Evolutionary conservation across 2,329 filamentous ascomycete genomes (phyloP), one percentile per base, ranked within the genome.

Genomic region (Alternaria brassicicola): DNA sequence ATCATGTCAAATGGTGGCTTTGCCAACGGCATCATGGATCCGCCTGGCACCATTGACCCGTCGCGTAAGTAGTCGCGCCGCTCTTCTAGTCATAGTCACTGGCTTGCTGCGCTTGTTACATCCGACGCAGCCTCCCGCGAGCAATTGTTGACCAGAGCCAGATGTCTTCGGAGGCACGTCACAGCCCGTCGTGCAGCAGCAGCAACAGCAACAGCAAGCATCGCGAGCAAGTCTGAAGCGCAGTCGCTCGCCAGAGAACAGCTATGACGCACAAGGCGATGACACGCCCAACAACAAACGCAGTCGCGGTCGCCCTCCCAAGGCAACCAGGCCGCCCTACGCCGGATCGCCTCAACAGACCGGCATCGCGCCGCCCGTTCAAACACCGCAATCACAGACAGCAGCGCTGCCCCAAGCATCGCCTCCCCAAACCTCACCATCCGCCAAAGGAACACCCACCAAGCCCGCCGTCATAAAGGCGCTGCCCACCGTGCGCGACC

Each of bases 401-500:
- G 77, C 82, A 61, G 68, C 78, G 39, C 74, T 83, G 38, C 79
- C 82, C 36, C 81, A 83, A 55, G 71, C 73, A 8, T 86, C 85
- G 19, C 85, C 86, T 13, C 79, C 80, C 19, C 91, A 86, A 62
- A 77, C 81, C 17, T 88, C 87, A 13, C 85, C 92, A 15, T 88
- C 91, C 21, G 50, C 62, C 53, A 95, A 94, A 78, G 85, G 89
- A 3, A 92, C 92, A 3, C 90, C 91, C 5, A 89, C 89, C 31
- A 96, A 96, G 79, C 84, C 88, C 28, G 74, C 83, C 9, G 91
- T 94, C 8, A 84, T 98, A 68, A 99, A 99, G 80, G 95, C 95
- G 1, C 83, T 99, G 41, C 95, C 95, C 3, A 98, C 95, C 4
- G 95, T 98, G 13, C 85, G 95, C 78, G 95, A 99, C 73, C 95